These are phyloP conservation scores for Fusarium multiceps DNA, from an alignment of 2,329 filamentous ascomycete species.

Conservation along the genomic window DNA sequence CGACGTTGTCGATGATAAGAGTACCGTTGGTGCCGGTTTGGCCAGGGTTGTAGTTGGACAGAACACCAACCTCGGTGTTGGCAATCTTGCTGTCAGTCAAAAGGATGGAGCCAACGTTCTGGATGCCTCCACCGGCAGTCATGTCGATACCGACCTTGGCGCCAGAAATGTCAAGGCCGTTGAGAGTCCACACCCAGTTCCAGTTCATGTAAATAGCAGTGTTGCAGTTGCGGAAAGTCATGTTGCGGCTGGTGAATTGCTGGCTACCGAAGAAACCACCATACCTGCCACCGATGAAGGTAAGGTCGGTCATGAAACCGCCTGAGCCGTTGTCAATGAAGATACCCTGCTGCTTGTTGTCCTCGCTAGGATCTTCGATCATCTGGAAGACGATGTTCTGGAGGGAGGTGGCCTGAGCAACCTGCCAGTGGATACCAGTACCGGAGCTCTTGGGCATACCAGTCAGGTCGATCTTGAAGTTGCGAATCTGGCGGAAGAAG, in stretches of 20 bases:
- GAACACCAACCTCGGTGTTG: conserved; percentile 80
- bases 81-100: conserved; percentile 83
- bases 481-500: conserved; percentile 85
- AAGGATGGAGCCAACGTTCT: conserved; percentile 83
- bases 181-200: conserved; percentile 90
- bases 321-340: conserved; percentile 89
- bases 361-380: conserved; percentile 70
- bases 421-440: conserved; percentile 85
- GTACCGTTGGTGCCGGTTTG: conserved; percentile 79
- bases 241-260: conserved; percentile 86
- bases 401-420: conserved; percentile 82
- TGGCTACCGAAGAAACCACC: conserved; percentile 87
- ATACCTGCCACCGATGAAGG: conserved; percentile 83
- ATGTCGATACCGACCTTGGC: conserved; percentile 84
- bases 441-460: conserved; percentile 69
- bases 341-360: conserved; percentile 79
- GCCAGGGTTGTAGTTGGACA: conserved; percentile 75
- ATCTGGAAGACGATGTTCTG: conserved; percentile 88
- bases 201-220: conserved; percentile 91
- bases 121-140: conserved; percentile 70
- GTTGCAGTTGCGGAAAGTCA: conserved; percentile 83
- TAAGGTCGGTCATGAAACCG: conserved; percentile 84
- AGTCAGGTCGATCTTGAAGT: conserved; percentile 82
- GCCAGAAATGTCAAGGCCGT: conserved; percentile 78
- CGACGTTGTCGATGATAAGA: conserved; percentile 88